Conservation (phyloP, 805 yeast genomes). For the Schwanniomyces pseudopolymorphus region DNA sequence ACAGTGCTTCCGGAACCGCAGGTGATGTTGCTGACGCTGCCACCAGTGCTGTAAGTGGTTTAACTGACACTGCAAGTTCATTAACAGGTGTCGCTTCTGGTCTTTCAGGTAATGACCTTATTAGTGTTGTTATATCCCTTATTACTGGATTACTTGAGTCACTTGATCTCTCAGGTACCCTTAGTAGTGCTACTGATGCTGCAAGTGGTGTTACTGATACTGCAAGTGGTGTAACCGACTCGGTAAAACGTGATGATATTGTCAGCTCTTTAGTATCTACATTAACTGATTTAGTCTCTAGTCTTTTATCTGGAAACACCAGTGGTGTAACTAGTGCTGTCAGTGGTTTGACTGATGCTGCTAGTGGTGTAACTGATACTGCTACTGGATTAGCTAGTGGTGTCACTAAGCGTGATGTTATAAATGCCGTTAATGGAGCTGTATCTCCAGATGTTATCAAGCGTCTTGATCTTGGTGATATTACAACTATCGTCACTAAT, state of each 20-base stretch:
- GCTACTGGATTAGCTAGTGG: background rate
- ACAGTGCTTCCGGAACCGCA: background rate
- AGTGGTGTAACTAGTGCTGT: background rate
- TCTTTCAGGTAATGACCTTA: background rate
- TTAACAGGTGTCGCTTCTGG: background rate
- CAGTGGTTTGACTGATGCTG: background rate
- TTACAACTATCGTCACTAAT: no score
- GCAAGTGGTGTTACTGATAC: background rate
- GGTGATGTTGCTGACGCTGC: background rate
- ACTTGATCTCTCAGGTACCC: background rate
- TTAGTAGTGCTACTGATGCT: background rate
- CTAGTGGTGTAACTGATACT: background rate
- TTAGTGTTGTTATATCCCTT: background rate
- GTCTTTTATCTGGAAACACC: background rate
- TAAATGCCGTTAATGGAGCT: background rate
- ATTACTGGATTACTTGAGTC: background rate
- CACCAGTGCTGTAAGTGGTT: background rate
- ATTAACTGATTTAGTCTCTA: background rate
- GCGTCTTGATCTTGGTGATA: background rate
- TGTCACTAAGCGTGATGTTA: background rate
- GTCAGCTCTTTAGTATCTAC: background rate
- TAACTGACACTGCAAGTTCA: background rate
- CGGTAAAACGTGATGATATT: background rate
- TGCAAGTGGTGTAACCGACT: background rate
- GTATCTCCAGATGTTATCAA: background rate